Evolutionary conservation across 192 early-diverging fungal genomes (phyloP).

Genomic region (Podila epigama): DNA sequence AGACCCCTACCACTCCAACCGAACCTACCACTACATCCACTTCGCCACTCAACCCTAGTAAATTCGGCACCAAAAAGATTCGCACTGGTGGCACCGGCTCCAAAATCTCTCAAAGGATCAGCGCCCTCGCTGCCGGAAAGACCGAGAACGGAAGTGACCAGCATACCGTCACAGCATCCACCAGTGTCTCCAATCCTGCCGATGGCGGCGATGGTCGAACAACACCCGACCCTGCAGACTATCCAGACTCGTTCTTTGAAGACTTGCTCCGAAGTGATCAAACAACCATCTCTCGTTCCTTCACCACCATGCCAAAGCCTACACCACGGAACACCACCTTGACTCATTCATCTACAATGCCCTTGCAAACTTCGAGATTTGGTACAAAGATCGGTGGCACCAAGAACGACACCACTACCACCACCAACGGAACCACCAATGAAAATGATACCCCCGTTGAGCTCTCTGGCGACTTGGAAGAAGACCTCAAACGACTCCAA

Average conservation of each 20-base stretch:
- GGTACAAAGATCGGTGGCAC: neutral
- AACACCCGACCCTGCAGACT: conserved; percentile 30
- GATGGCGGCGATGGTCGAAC: conserved; percentile 6
- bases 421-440: neutral
- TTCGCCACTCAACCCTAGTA: conserved; percentile 1
- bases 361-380: neutral
- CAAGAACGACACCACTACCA: neutral
- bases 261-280: conserved; percentile 36
- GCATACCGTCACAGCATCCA: conserved; percentile 14
- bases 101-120: conserved; percentile 37
- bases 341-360: conserved; percentile 4
- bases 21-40: neutral
- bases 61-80: conserved; percentile 33
- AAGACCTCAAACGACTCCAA: conserved; percentile 32
- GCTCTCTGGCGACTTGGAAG: conserved; percentile 33
- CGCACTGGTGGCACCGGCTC: conserved; percentile 22
- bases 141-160: conserved; percentile 44
- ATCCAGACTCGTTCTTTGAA: conserved; percentile 44
- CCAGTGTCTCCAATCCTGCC: neutral
- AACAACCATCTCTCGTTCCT: conserved; percentile 20
- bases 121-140: conserved; percentile 37
- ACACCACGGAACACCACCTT: conserved; percentile 5
- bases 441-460: conserved; percentile 7
- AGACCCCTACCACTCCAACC: neutral
- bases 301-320: conserved; percentile 22